phyloP scores from a whole-genome alignment of 2,329 filamentous ascomycete genomes.

The Saccharata proteae region DNA sequence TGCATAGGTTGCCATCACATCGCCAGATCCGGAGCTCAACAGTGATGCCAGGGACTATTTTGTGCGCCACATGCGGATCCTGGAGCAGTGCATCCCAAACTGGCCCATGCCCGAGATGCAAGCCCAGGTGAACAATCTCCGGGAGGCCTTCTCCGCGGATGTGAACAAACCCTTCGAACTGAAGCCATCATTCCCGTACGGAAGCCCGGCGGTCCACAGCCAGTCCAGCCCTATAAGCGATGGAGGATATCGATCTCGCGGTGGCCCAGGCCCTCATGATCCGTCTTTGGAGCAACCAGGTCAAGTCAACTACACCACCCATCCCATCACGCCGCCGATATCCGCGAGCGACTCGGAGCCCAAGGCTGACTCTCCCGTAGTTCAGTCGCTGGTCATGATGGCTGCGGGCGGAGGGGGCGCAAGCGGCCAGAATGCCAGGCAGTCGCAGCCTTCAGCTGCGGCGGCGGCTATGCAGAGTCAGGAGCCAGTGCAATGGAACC shows the following conservation, averaged over 20 bases:
- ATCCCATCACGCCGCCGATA: slow-evolving; percentile 71
- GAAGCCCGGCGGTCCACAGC: slow-evolving; percentile 57
- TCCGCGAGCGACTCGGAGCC: slow-evolving; percentile 60
- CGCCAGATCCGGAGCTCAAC: slow-evolving; percentile 80
- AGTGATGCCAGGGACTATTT: slow-evolving; percentile 79
- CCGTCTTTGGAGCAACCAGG: slow-evolving; percentile 38
- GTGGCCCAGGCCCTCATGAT: slow-evolving; percentile 28
- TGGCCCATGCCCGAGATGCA: slow-evolving; percentile 89
- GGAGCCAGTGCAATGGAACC: slow-evolving; percentile 66
- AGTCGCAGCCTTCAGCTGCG: slow-evolving; percentile 28
- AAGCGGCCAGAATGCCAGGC: too few species aligned
- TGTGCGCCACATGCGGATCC: slow-evolving; percentile 81
- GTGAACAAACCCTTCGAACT: slow-evolving; percentile 74
- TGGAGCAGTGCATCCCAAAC: slow-evolving; percentile 70
- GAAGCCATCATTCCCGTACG: slow-evolving; percentile 77
- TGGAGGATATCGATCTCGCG: slow-evolving; percentile 38
- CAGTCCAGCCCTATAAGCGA: slow-evolving; percentile 48
- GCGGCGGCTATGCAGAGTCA: slow-evolving; percentile 43
- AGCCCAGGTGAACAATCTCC: slow-evolving; percentile 75
- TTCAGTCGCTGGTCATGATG: slow-evolving; percentile 63
- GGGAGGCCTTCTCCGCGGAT: slow-evolving; percentile 85
- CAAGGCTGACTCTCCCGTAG: slow-evolving; percentile 64
- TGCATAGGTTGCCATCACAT: slow-evolving; percentile 76
- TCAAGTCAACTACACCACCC: slow-evolving; percentile 54
- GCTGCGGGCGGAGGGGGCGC: too few species aligned